Evolutionary conservation across 1,284 basidiomycete species (phyloP), one percentile per base, ranked within the genome.

Genomic region (Vanrija sp.): DNA sequence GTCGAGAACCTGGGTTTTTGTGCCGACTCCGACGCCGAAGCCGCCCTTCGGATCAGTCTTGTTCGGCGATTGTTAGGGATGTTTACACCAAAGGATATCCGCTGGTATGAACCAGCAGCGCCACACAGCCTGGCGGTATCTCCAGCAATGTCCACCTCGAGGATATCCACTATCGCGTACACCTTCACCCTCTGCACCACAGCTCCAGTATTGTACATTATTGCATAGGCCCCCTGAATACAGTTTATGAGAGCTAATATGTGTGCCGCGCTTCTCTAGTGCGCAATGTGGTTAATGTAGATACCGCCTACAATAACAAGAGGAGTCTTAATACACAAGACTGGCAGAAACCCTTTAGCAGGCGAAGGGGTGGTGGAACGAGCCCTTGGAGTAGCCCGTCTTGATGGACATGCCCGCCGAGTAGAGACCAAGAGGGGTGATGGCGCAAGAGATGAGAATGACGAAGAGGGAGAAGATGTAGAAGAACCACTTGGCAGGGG

Each of bases 351-450:
- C 43, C 23, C 50, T 25, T 57, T 67, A 71, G 56, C 71, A 73
- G 4, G 66, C 59, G 60, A 73, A 73, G 46, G 71, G 71, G 52
- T 65, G 68, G n/a, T 49, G 54, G 65, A 67, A 73, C 19, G 55
- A 57, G 15, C 68, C 69, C 14, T 59, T 53, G 29, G 60, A 51
- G 65, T 71, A 73, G 6, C 71, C 71, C 21, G 62, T 57, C 39
- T 57, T 71, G 64, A 73, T 73, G 38, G 63, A 64, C 61, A 67
- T 54, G 38, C 61, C 51, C 19, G 71, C 69, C n/a, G 66, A 65
- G 66, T 73, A 73, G 25, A 72, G 63, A 49, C 71, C 71, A 15
- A 73, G 60, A 9, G 69, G 71, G 21, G 69, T 73, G 52, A 72
- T 68, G 38, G 65, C 68, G 47, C 63, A 39, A 18, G 63, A 65